Conservation (phyloP, 2,329 filamentous ascomycete genomes). For the Colletotrichum paranaense region DNA sequence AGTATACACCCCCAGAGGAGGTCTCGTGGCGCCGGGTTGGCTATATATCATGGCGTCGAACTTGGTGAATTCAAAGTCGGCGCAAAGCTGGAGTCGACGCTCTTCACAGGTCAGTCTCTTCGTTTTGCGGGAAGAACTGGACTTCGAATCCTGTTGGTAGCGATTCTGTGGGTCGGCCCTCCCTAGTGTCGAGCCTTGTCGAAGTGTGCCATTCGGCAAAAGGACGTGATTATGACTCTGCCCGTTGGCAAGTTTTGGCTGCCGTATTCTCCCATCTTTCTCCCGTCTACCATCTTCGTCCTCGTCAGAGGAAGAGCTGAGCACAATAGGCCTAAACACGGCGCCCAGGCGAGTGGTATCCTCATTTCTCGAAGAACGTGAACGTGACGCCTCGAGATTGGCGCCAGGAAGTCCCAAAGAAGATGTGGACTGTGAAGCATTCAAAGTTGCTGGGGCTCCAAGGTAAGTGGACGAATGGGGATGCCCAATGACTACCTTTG, state of each 20-base stretch:
- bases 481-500: neutral
- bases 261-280: neutral
- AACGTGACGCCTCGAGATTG: neutral
- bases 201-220: neutral
- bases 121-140: neutral
- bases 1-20: constrained; percentile 20
- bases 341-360: neutral
- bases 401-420: neutral
- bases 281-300: neutral
- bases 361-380: neutral
- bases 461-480: neutral
- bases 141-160: neutral
- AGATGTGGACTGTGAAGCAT: neutral
- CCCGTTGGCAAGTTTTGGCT: neutral
- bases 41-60: constrained; percentile 37
- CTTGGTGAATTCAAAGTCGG: constrained; percentile 28
- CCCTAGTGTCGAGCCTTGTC: neutral
- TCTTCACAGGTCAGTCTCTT: constrained; percentile 6
- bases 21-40: constrained; percentile 31
- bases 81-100: constrained; percentile 21
- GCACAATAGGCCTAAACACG: neutral
- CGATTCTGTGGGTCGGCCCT: neutral
- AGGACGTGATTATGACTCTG: neutral
- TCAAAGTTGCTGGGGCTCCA: neutral
- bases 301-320: constrained; percentile 5